A percentile compares a stretch with the other conserved stretches of the same genome.
These are phyloP conservation scores for Multifurca ochricompacta DNA, from an alignment of 768 basidiomycete genomes.

Conservation along the genomic window DNA sequence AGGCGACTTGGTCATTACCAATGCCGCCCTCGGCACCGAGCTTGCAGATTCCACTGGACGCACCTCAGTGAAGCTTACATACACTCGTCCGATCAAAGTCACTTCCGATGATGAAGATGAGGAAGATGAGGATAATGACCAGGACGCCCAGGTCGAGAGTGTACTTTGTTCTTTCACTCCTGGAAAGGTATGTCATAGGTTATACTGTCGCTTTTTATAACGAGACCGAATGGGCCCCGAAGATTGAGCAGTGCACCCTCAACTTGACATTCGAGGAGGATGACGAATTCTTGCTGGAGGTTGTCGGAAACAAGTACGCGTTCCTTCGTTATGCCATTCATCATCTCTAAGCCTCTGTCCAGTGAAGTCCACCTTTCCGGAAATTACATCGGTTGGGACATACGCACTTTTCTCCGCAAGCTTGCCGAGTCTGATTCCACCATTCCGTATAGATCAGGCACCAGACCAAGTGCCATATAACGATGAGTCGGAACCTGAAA, in stretches of 20 bases:
- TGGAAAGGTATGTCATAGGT: slow-evolving; percentile 52
- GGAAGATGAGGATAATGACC: slow-evolving; percentile 33
- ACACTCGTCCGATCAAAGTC: slow-evolving; percentile 34
- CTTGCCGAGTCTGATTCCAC: not conserved
- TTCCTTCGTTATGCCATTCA: not conserved
- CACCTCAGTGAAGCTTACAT: slow-evolving; percentile 62
- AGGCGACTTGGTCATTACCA: slow-evolving; percentile 71
- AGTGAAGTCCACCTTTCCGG: slow-evolving; percentile 75
- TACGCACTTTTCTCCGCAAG: slow-evolving; percentile 18
- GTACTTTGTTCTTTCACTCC: slow-evolving; percentile 75
- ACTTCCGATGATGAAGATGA: slow-evolving; percentile 43
- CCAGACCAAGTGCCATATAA: slow-evolving; percentile 43
- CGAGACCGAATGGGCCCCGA: slow-evolving; percentile 2
- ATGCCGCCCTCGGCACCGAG: slow-evolving; percentile 70
- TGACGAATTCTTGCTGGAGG: slow-evolving; percentile 58
- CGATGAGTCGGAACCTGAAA: slow-evolving; percentile 47
- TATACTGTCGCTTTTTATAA: not conserved
- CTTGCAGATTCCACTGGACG: slow-evolving; percentile 53
- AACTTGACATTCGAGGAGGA: slow-evolving; percentile 66
- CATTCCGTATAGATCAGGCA: slow-evolving; percentile 40
- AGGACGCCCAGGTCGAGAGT: slow-evolving; percentile 35
- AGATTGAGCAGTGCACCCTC: slow-evolving; percentile 73
- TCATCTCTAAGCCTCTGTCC: not conserved
- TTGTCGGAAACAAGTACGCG: slow-evolving; percentile 74
- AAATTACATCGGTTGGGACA: slow-evolving; percentile 66